These are phyloP conservation scores for Dioscorea cayenensis DNA, from an alignment of 116 monocot genomes.

Conservation along the genomic window DNA sequence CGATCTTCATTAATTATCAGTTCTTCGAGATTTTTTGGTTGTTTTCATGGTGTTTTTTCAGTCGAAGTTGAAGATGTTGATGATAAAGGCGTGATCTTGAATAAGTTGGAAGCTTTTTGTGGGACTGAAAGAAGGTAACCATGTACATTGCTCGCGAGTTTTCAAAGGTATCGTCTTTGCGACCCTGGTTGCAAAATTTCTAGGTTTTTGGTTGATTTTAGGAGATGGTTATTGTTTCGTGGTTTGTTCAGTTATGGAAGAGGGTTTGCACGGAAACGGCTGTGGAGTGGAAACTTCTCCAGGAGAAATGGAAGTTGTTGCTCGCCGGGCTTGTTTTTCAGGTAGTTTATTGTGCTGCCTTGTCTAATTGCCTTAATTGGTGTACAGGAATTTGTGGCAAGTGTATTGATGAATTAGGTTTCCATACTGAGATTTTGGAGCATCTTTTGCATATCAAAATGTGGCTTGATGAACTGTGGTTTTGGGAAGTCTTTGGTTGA, in stretches of 20 bases:
- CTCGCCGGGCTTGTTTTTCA: conserved; percentile 50
- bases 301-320: conserved; percentile 55
- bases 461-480: no score
- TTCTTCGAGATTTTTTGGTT: background rate
- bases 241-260: conserved; percentile 37
- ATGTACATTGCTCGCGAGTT: conserved; percentile 42
- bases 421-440: background rate
- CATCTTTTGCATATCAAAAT: background rate
- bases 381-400: background rate
- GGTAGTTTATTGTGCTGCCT: conserved; percentile 6
- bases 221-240: conserved; percentile 1
- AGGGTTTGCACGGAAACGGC: conserved; percentile 36
- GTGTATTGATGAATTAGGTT: no score
- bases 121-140: conserved; percentile 6
- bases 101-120: background rate
- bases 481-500: no score
- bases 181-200: background rate
- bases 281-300: conserved; percentile 39
- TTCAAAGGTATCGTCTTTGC: conserved; percentile 32
- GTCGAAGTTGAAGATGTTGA: background rate
- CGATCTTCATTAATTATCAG: background rate
- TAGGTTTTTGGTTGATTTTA: background rate
- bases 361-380: background rate
- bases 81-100: background rate
- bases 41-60: background rate